phyloP scores from a whole-genome alignment of 306 rosid genomes.

The Inga leiocalycina region DNA sequence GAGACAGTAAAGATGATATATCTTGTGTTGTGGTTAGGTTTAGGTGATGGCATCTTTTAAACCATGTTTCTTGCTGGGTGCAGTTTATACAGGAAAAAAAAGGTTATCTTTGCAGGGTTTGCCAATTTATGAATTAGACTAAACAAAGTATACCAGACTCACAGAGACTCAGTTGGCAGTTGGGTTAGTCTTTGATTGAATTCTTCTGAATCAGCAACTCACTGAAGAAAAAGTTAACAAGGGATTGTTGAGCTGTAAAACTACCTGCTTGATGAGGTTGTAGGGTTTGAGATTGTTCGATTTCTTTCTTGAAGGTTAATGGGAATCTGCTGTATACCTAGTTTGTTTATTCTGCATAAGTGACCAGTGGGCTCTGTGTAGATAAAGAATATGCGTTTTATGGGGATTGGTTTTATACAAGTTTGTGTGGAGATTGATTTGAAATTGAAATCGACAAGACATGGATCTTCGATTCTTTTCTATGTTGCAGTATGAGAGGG shows the following conservation, averaged over 20 bases:
- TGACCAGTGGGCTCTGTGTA: conserved; percentile 39
- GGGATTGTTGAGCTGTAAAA: conserved; percentile 47
- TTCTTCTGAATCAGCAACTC: conserved; percentile 29
- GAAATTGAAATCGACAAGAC: conserved; percentile 14
- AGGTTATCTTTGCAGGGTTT: conserved; percentile 39
- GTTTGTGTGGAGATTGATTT: conserved; percentile 25
- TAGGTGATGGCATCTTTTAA: conserved; percentile 41
- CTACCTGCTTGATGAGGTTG: conserved; percentile 36
- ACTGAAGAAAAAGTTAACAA: conserved; percentile 19
- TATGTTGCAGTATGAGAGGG: conserved; percentile 16
- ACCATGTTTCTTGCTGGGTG: conserved; percentile 34
- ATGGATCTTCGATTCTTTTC: conserved; percentile 17
- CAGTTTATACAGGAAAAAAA: conserved; percentile 44
- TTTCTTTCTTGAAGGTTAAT: conserved; percentile 55
- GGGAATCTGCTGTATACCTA: conserved; percentile 48
- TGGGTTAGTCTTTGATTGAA: conserved; percentile 38
- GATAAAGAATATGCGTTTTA: conserved; percentile 43
- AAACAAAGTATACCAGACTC: conserved; percentile 30
- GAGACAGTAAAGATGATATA: conserved; percentile 77
- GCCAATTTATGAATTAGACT: conserved; percentile 38
- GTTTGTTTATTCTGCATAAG: conserved; percentile 34
- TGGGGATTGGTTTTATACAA: conserved; percentile 28
- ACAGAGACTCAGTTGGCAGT: conserved; percentile 36
- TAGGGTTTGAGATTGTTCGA: conserved; percentile 59
- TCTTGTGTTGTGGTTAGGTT: conserved; percentile 74